Conservation (phyloP, 2,329 filamentous ascomycete genomes). For the Lachnellula subtilissima region DNA sequence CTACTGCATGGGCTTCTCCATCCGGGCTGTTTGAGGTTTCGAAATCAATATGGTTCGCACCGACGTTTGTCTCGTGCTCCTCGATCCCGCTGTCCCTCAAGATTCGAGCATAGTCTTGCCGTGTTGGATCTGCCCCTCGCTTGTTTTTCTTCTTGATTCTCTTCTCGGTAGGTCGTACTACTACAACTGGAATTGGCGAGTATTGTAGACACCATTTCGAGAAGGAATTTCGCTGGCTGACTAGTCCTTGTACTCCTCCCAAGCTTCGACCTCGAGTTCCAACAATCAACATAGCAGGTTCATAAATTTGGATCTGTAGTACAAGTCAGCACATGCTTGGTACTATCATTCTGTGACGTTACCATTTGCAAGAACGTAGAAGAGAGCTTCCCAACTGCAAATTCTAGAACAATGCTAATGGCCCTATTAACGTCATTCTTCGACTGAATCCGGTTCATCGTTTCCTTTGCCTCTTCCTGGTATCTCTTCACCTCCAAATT, state of each 20-base stretch:
- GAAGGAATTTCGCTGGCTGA: constrained; percentile 57
- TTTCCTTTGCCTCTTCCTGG: constrained; percentile 57
- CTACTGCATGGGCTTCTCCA: constrained; percentile 61
- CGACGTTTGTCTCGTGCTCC: constrained; percentile 29
- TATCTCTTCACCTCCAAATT: constrained; percentile 58
- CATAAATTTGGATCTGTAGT: constrained; percentile 63
- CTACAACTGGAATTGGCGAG: constrained; percentile 69
- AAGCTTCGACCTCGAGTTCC: constrained; percentile 65
- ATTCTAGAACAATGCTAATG: constrained; percentile 67
- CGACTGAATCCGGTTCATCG: constrained; percentile 61
- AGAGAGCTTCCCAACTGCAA: constrained; percentile 67
- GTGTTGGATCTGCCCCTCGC: constrained; percentile 56
- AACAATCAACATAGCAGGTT: constrained; percentile 68
- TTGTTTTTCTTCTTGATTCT: constrained; percentile 68
- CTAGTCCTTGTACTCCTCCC: constrained; percentile 64
- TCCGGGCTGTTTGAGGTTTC: constrained; percentile 39
- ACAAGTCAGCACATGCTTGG: not conserved
- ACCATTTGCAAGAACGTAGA: constrained; percentile 72
- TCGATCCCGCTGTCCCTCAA: constrained; percentile 50
- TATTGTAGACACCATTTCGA: constrained; percentile 73
- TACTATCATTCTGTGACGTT: constrained; percentile 16
- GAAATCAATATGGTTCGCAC: constrained; percentile 19
- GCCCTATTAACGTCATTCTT: constrained; percentile 68
- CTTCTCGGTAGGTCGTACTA: constrained; percentile 65
- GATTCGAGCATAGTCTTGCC: constrained; percentile 61